Conservation (phyloP, 139 green algal species). For the Coelastrella sp. region DNA sequence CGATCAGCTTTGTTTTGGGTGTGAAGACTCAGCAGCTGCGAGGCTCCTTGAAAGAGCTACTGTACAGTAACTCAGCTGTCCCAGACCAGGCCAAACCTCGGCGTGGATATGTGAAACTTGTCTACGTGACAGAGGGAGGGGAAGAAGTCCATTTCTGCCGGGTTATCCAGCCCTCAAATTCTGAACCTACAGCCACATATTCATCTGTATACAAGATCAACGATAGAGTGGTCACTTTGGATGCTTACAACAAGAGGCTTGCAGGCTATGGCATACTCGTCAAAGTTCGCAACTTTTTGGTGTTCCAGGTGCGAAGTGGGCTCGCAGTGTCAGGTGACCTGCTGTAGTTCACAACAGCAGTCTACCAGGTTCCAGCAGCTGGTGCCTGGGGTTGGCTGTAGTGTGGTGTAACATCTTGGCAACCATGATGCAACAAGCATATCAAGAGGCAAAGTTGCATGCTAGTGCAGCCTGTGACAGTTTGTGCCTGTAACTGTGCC, state of each 20-base stretch:
- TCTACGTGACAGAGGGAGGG: constrained; percentile 73
- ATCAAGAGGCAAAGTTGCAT: too few species aligned
- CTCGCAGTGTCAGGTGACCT: background rate
- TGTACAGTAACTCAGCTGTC: constrained; percentile 80
- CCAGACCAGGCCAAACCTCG: constrained; percentile 53
- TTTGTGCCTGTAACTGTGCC: too few species aligned
- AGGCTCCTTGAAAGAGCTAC: constrained; percentile 91
- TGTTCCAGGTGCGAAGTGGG: constrained; percentile 98
- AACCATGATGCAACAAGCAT: too few species aligned
- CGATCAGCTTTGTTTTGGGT: constrained; percentile 98
- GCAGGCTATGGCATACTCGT: constrained; percentile 90
- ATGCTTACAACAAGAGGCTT: constrained; percentile 89
- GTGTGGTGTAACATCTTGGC: too few species aligned
- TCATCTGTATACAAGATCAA: constrained; percentile 85
- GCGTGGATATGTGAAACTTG: constrained; percentile 79
- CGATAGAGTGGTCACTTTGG: constrained; percentile 75
- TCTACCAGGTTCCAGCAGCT: background rate
- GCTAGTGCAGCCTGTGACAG: too few species aligned
- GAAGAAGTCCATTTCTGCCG: constrained; percentile 84
- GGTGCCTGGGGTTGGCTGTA: too few species aligned
- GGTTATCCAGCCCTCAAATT: constrained; percentile 73
- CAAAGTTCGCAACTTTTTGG: constrained; percentile 97
- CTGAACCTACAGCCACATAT: constrained; percentile 41
- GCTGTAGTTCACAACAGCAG: background rate
- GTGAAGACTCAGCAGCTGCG: constrained; percentile 87